Evolutionary conservation across 306 rosid genomes (phyloP), one percentile per base, ranked within the genome.

Genomic region (Alnus glutinosa): DNA sequence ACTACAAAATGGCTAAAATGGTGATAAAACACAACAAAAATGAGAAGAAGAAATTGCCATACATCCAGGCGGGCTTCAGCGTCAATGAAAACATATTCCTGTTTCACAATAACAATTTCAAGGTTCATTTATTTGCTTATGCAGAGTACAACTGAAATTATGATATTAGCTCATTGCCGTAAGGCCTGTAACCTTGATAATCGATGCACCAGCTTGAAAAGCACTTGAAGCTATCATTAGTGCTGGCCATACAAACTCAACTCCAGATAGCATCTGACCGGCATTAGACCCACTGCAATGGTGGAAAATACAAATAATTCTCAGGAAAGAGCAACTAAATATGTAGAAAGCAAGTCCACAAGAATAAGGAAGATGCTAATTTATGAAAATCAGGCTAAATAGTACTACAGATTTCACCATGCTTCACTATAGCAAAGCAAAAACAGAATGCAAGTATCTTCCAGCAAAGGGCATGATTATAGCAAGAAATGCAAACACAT

Each of bases 151-250:
- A 86, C 9, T 74, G 64, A 78, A 67, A 68, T 54, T 55, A 66
- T 36, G 74, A 73, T 71, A 80, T 52, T 57, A 77, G 28, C 74
- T 75, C 44, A 59, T 70, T 63, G 55, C 51, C 62, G 63, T 69
- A 23, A 23, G 28, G 28, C 28, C 28, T 23, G 28, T 23, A 61
- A 94, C 98, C 96, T 94, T 94, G 90, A 90, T 87, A 48, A 94
- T 86, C 37, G 97, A 94, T 83, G 97, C 96, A 89, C 81, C 96
- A 19, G 98, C 98, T 87, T 94, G 98, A 84, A 89, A 90, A 79
- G 94, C 91, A 81, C 88, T 80, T 47, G 98, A 94, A 82, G 88
- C 85, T 78, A 94, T 85, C 97, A 94, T 90, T 82, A 94, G 77
- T 69, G 85, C 86, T 4, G 98, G 94, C 98, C 98, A 92, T 68